Evolutionary conservation across 148 eudicot genomes (phyloP).

Genomic region (Limonium bicolor): DNA sequence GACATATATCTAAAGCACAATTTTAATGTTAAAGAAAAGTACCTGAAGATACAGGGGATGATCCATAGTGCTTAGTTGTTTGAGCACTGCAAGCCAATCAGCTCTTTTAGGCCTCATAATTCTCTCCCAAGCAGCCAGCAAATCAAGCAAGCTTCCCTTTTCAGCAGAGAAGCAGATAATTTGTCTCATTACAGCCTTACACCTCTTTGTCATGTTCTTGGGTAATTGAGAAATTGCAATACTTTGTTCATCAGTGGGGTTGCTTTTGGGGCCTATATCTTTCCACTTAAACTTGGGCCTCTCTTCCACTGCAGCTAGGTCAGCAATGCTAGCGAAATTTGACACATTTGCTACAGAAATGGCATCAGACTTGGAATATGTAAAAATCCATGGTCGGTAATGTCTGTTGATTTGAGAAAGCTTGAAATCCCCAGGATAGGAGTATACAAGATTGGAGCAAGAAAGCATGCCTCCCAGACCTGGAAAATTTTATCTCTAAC

Average conservation of each 20-base stretch:
- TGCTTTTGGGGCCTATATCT: conserved; percentile 17
- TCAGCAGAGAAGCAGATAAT: conserved; percentile 49
- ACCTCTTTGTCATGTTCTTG: conserved; percentile 56
- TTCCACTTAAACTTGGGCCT: conserved; percentile 35
- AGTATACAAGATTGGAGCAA: too few relatives aligned
- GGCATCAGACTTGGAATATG: neutral
- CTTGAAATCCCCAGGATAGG: too few relatives aligned
- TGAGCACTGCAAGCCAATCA: conserved; percentile 82
- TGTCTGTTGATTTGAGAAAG: too few relatives aligned
- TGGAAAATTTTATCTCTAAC: too few relatives aligned
- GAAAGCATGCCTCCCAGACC: too few relatives aligned
- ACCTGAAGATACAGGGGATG: conserved; percentile 69
- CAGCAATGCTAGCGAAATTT: too few relatives aligned
- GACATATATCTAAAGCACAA: neutral
- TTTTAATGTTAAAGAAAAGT: neutral
- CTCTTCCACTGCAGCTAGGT: conserved; percentile 11
- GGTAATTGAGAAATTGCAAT: conserved; percentile 35
- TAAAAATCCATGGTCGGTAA: too few relatives aligned
- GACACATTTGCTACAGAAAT: conserved; percentile 4
- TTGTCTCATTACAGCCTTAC: conserved; percentile 65
- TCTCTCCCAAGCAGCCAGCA: conserved; percentile 57
- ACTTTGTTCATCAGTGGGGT: conserved; percentile 38
- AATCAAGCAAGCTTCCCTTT: conserved; percentile 25
- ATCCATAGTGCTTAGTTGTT: conserved; percentile 45
- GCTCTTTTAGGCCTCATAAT: conserved; percentile 71